Percentiles rank a stretch among this genome's conserved stretches.
Conservation (phyloP, 176 grass and related monocot genomes). For the Zoysia japonica region DNA sequence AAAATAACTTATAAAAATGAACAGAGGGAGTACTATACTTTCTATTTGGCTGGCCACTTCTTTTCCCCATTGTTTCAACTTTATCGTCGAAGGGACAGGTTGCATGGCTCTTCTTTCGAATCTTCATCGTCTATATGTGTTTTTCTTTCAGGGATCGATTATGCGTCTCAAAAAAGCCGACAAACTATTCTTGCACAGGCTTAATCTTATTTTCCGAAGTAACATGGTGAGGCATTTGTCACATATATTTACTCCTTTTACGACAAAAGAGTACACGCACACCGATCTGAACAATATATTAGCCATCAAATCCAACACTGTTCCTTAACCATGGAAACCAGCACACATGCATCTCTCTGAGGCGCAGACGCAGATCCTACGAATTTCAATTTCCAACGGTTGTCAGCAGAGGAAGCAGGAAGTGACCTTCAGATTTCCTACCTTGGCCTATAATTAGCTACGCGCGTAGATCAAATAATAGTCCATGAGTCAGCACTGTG, state of each 20-base stretch:
- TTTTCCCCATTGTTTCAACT: neutral
- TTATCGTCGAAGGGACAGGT: slow-evolving; percentile 3
- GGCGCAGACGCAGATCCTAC: neutral
- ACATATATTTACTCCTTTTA: no score
- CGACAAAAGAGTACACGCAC: no score
- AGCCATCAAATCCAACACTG: no score
- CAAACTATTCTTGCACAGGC: neutral
- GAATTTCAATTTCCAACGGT: slow-evolving; percentile 23
- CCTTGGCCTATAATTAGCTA: neutral
- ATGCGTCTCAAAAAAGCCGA: slow-evolving; percentile 27
- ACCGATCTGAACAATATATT: no score
- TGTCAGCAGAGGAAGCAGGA: neutral
- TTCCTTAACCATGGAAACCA: neutral
- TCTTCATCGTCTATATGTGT: neutral
- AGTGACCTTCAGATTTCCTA: neutral
- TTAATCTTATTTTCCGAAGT: neutral
- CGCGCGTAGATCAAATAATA: neutral
- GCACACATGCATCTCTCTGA: neutral
- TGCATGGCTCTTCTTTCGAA: slow-evolving; percentile 9
- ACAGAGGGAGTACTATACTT: neutral
- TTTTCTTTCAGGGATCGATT: no score
- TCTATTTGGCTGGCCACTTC: slow-evolving; percentile 36
- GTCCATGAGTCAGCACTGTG: neutral
- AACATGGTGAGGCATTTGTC: neutral
- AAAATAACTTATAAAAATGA: neutral